Percentiles rank a stretch among this genome's conserved stretches.
These are phyloP conservation scores for Polyplosphaeria fusca DNA, from an alignment of 495 filamentous ascomycete genomes.

Conservation along the genomic window DNA sequence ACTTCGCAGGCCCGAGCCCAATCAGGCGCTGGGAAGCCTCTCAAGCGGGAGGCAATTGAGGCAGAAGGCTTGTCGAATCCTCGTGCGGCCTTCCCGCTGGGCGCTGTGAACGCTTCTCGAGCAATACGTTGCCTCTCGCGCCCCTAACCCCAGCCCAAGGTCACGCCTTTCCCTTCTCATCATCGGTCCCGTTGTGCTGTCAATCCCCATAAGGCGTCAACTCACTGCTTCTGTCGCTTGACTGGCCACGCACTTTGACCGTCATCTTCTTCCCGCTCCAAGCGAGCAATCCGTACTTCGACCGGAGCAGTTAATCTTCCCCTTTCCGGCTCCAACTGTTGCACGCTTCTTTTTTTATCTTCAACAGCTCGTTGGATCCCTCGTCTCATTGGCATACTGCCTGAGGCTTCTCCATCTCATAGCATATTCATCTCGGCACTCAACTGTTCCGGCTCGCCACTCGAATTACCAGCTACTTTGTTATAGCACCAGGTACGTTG, in stretches of 20 bases:
- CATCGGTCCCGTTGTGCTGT: constrained; percentile 20
- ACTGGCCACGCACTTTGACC: constrained; percentile 27
- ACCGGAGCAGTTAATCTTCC: constrained; percentile 26
- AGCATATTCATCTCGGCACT: constrained; percentile 25
- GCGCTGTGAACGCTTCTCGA: constrained; percentile 6
- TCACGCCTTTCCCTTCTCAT: constrained; percentile 19
- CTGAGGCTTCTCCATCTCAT: constrained; percentile 1
- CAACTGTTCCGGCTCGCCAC: constrained; percentile 31
- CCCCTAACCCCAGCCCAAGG: constrained; percentile 1
- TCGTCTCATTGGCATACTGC: constrained; percentile 30
- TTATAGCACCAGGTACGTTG: constrained; percentile 36
- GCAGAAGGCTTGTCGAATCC: constrained; percentile 26
- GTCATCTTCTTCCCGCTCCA: constrained; percentile 29
- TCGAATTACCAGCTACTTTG: constrained; percentile 10
- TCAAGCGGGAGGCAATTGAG: constrained; percentile 32
- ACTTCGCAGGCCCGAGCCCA: constrained; percentile 9
- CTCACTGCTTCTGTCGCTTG: constrained; percentile 10
- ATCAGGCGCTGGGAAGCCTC: constrained; percentile 11
- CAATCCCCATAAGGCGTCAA: constrained; percentile 17
- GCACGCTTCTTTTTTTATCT: constrained; percentile 31
- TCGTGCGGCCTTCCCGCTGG: constrained; percentile 21
- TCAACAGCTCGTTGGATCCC: constrained; percentile 2
- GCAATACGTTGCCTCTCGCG: constrained; percentile 13
- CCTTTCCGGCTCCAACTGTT: constrained; percentile 13
- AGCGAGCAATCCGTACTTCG: constrained; percentile 27